Percentiles rank a stretch among this genome's conserved stretches.
These are phyloP conservation scores for Penicillium decumbens DNA, from an alignment of 2,329 filamentous ascomycete species.

Conservation along the genomic window DNA sequence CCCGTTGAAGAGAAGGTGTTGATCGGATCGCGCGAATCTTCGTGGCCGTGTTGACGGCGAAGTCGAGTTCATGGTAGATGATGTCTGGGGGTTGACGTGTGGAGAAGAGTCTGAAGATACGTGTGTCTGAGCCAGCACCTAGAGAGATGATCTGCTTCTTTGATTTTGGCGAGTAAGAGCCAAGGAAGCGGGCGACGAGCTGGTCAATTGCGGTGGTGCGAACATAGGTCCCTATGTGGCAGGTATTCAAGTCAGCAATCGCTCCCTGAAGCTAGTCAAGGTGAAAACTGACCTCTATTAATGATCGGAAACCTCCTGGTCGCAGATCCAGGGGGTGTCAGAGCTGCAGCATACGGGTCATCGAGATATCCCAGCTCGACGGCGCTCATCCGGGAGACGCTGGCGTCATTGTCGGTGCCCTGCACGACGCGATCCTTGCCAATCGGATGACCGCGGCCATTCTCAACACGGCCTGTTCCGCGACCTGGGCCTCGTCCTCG, in stretches of 20 bases:
- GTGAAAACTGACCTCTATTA: constrained; percentile 64
- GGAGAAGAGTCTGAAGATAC: constrained; percentile 70
- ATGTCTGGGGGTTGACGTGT: constrained; percentile 45
- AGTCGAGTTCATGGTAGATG: constrained; percentile 90
- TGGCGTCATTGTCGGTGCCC: constrained; percentile 86
- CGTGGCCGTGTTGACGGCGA: constrained; percentile 64
- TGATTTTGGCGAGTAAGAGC: constrained; percentile 23
- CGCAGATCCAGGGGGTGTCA: constrained; percentile 53
- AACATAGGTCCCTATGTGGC: constrained; percentile 73
- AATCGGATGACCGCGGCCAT: constrained; percentile 28
- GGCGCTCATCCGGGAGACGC: constrained; percentile 80
- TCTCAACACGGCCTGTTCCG: constrained; percentile 23
- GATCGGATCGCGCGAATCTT: constrained; percentile 54
- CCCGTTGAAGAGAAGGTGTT: constrained; percentile 29
- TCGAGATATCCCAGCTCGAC: constrained; percentile 79
- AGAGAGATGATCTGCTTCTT: constrained; percentile 77
- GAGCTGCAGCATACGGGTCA: constrained; percentile 70
- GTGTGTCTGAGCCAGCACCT: constrained; percentile 89
- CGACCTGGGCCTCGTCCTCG: constrained; percentile 48
- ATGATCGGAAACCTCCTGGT: constrained; percentile 78
- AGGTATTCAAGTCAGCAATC: background rate
- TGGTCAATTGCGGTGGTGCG: constrained; percentile 77
- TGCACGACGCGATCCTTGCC: constrained; percentile 72
- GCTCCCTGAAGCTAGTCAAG: constrained; percentile 3
- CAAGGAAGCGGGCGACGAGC: constrained; percentile 69